A percentile compares a stretch with the other conserved stretches of the same genome.
These are phyloP conservation scores for Starmerella riodocensis DNA, from an alignment of 805 yeast species.

Conservation along the genomic window DNA sequence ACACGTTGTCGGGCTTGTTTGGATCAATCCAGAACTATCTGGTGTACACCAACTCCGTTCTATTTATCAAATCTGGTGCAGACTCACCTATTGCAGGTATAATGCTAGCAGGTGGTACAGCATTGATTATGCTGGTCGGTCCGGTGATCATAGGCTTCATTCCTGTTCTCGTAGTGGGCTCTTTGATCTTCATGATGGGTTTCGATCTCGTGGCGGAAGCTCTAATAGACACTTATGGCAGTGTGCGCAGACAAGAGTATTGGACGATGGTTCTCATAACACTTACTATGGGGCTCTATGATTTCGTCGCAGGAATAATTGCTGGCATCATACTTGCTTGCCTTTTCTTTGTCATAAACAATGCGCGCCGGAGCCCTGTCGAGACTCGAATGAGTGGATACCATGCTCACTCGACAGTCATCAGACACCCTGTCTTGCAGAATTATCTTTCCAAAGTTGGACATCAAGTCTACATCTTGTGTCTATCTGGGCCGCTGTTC, in stretches of 20 bases:
- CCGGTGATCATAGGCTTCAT: slow-evolving; percentile 87
- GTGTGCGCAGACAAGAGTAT: slow-evolving; percentile 65
- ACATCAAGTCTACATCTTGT: slow-evolving; percentile 75
- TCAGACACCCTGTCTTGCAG: slow-evolving; percentile 80
- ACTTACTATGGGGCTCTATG: slow-evolving; percentile 89
- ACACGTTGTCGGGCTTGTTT: slow-evolving; percentile 62
- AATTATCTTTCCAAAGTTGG: slow-evolving; percentile 77
- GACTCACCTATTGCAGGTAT: slow-evolving; percentile 80
- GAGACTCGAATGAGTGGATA: slow-evolving; percentile 74
- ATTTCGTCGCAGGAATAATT: slow-evolving; percentile 83
- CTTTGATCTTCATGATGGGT: slow-evolving; percentile 79
- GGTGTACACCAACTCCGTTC: slow-evolving; percentile 85
- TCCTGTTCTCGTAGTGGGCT: slow-evolving; percentile 92
- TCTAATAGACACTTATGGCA: slow-evolving; percentile 67
- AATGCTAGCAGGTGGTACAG: slow-evolving; percentile 73
- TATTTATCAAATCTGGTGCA: slow-evolving; percentile 90
- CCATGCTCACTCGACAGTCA: slow-evolving; percentile 81
- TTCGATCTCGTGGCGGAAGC: slow-evolving; percentile 83
- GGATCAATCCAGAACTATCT: slow-evolving; percentile 91
- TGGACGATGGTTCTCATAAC: slow-evolving; percentile 73
- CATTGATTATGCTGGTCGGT: slow-evolving; percentile 69
- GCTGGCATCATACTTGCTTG: slow-evolving; percentile 88
- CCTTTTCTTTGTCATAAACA: slow-evolving; percentile 86
- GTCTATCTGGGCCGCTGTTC: slow-evolving; percentile 76
- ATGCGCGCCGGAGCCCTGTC: slow-evolving; percentile 71